Evolutionary conservation across 192 early-diverging fungal species (phyloP), one percentile per base, ranked within the genome.

Genomic region (Bifiguratus adelaidae): DNA sequence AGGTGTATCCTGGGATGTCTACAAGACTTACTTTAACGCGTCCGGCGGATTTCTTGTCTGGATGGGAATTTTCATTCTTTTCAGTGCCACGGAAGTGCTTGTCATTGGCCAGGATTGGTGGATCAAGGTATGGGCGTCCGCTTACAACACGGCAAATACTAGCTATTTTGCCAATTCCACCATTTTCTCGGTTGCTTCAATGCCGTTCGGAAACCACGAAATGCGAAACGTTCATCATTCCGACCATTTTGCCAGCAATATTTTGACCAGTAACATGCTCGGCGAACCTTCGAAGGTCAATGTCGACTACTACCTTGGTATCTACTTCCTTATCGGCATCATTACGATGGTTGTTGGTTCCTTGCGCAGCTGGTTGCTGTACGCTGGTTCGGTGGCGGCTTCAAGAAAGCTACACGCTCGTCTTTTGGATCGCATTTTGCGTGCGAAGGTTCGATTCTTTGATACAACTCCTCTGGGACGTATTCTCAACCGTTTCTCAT

Each of bases 391-490:
- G 2, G 36, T 88, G 5, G 26, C 44, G 3, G 86, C 83, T n/a
- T 82, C 78, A 0, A 64, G 61, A 2, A 51, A 44, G 0, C 40
- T 88, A 36, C 86, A 88, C 46, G 29, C 48, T 18, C 63, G 58
- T 18, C 59, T 86, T 20, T 44, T 88, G 21, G 61, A 53, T 11
- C 46, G 70, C 24, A 67, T 89, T 22, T 50, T 79, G 16, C 75
- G 70, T 21, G 82, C 88, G 2, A 81, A 81, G 53, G 70, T 92
- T 25, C 75, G 82, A 18, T 95, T 93, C 75, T 96, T 88, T 60
- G 90, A 93, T 51, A 80, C 80, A 15, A 90, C 85, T n/a, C 93
- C 93, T 6, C 68, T 88, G 13, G 91, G 91, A 24, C 77, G 85
- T n/a, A 81, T 89, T 38, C 20, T 85, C 58, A 96, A 93, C 60